Evolutionary conservation across 257 asterid genomes (phyloP), one percentile per base, ranked within the genome.

Genomic region (Solanum arcanum): DNA sequence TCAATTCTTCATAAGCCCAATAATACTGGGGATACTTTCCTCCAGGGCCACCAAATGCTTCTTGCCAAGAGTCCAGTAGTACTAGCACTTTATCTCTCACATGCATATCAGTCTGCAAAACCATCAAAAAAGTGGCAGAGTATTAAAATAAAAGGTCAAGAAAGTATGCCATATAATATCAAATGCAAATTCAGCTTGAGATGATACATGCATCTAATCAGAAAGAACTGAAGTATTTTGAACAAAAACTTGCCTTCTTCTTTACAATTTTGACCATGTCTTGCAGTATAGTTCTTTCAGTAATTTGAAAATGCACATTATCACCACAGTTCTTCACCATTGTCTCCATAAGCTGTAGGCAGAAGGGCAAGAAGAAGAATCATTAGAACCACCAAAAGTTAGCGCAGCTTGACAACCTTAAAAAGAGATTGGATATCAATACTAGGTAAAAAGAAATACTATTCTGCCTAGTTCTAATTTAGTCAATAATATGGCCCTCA

Each of bases 321-420:
- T 96, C 99, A 31, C 98, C 99, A 89, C 99, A 96, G 94, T 97
- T 97, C 95, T 97, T 96, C 91, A 97, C 97, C 97, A 97, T 94
- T 86, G 95, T 95, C 94, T 97, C 99, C 90, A 96, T 93, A 89
- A 97, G 98, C 99, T 96, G 87, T 44, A 86, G 85, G 85, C 13
- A 27, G 52, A 70, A 86, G 29, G 87, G 56, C 81, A 72, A 39
- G 74, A 39, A 13, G 87, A 83, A 87, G 35, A 41, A 84, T 80
- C 87, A 85, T 84, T 29, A 86, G 68, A 35, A 4, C 21, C 44
- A 29, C 18, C 84, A 49, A 81, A 47, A 31, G 23, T 47, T 49
- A 49, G 20, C 4, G 29, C 69, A 47, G 31, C 29, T 81, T 27
- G 42, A 81, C 85, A 49, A 31, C 44, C 29, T 81, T 31, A 81